These are phyloP conservation scores for Voacanga thouarsii DNA, from an alignment of 257 asterid species.

Conservation along the genomic window DNA sequence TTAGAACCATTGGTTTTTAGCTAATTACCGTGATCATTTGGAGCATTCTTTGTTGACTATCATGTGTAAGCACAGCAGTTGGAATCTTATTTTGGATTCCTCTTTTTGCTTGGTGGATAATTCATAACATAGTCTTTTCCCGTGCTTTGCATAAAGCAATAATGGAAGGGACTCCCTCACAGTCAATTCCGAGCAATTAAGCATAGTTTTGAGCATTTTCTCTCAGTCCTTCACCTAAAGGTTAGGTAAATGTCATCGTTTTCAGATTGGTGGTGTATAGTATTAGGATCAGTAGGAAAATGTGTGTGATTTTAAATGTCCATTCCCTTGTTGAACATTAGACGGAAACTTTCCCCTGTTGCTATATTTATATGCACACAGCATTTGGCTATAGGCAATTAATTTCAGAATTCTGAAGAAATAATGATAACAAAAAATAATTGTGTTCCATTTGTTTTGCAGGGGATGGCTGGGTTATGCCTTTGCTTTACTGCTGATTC, in stretches of 20 bases:
- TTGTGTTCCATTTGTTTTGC: conserved; percentile 27
- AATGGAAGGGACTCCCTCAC: too few relatives aligned
- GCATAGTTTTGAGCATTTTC: too few relatives aligned
- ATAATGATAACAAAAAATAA: not conserved
- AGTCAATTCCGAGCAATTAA: too few relatives aligned
- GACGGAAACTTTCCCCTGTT: not conserved
- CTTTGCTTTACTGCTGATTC: conserved; percentile 40
- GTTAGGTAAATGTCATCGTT: too few relatives aligned
- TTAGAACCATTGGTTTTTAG: not conserved
- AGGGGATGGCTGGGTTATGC: conserved; percentile 84
- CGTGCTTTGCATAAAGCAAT: too few relatives aligned
- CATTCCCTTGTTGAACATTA: not conserved
- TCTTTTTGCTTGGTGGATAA: too few relatives aligned
- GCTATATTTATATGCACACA: not conserved
- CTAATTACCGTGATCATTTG: not conserved
- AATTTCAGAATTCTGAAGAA: not conserved
- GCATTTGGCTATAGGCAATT: not conserved
- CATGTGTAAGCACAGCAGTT: not conserved
- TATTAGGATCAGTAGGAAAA: not conserved
- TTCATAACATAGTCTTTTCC: too few relatives aligned
- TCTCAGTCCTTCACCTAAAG: too few relatives aligned
- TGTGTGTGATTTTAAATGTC: not conserved
- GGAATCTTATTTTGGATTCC: not conserved
- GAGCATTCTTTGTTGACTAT: not conserved
- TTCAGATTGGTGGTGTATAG: not conserved